Percentiles rank a stretch among this genome's conserved stretches.
Evolutionary conservation across 1,139 yeast species (phyloP).

Genomic region (Pichia sp.): DNA sequence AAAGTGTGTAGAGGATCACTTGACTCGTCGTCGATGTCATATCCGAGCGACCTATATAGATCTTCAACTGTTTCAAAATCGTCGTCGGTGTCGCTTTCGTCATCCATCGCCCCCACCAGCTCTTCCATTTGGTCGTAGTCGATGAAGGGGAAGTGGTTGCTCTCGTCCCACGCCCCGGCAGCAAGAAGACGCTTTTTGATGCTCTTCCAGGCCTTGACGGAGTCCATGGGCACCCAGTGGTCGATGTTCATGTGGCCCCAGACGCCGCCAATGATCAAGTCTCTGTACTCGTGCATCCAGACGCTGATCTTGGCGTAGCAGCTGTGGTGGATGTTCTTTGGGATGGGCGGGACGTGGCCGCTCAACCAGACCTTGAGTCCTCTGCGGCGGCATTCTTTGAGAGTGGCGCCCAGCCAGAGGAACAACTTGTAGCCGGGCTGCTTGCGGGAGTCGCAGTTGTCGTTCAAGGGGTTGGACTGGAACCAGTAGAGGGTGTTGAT

Average conservation of each 20-base stretch:
- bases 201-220: slow-evolving; percentile 61
- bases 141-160: slow-evolving; percentile 11
- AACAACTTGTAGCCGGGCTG: slow-evolving; percentile 78
- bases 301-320: slow-evolving; percentile 70
- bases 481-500: slow-evolving; percentile 73
- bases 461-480: slow-evolving; percentile 75
- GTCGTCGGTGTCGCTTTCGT: slow-evolving; percentile 3
- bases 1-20: slow-evolving; percentile 13
- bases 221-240: slow-evolving; percentile 75
- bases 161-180: slow-evolving; percentile 19
- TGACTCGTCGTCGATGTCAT: slow-evolving; percentile 15
- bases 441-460: slow-evolving; percentile 64
- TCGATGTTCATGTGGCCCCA: slow-evolving; percentile 89
- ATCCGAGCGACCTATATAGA: slow-evolving; percentile 12
- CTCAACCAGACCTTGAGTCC: slow-evolving; percentile 80
- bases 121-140: slow-evolving; percentile 20
- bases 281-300: slow-evolving; percentile 80
- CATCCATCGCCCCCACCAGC: slow-evolving; percentile 9
- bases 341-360: slow-evolving; percentile 86
- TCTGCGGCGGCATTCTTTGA: slow-evolving; percentile 69
- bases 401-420: slow-evolving; percentile 71
- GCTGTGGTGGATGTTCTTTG: slow-evolving; percentile 66
- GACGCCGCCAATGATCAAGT: slow-evolving; percentile 74
- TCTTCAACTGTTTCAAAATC: slow-evolving; percentile 16
- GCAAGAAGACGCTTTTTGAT: slow-evolving; percentile 31